Evolutionary conservation across 75 land plant species (phyloP).

Genomic region (Pinus albicaulis): DNA sequence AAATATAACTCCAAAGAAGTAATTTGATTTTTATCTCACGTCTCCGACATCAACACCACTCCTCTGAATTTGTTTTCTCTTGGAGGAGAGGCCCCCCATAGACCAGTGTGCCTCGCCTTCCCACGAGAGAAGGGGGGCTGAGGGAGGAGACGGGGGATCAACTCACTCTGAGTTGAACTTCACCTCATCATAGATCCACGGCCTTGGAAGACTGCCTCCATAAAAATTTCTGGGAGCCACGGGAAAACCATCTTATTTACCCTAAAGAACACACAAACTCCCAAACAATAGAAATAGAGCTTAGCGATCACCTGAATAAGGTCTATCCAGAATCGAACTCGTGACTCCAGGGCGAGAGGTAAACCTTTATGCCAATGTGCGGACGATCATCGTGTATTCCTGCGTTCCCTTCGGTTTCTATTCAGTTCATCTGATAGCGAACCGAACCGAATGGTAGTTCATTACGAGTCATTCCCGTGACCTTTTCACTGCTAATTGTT

Average conservation of each 20-base stretch:
- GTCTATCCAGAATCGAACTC: not conserved
- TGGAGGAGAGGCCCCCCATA: slow-evolving; percentile 78
- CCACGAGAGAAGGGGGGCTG: slow-evolving; percentile 71
- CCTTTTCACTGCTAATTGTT: no score
- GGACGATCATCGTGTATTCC: no score
- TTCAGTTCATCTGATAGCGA: no score
- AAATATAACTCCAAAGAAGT: no score
- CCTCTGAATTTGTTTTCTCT: slow-evolving; percentile 65
- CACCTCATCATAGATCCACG: slow-evolving; percentile 57
- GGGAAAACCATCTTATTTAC: not conserved
- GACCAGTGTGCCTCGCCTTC: slow-evolving; percentile 86
- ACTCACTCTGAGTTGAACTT: slow-evolving; percentile 53
- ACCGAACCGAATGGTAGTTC: no score
- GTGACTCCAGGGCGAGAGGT: not conserved
- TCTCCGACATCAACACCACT: no score
- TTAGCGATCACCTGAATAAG: not conserved
- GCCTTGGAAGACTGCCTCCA: slow-evolving; percentile 84
- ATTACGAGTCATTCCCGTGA: no score
- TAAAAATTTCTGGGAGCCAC: slow-evolving; percentile 56
- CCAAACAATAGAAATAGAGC: no score
- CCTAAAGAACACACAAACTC: not conserved
- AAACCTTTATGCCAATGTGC: no score
- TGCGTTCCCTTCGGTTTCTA: no score
- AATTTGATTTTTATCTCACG: no score
- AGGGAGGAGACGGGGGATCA: slow-evolving; percentile 70